Evolutionary conservation across 768 basidiomycete genomes (phyloP).

Genomic region (Fomitopsis pulvina): DNA sequence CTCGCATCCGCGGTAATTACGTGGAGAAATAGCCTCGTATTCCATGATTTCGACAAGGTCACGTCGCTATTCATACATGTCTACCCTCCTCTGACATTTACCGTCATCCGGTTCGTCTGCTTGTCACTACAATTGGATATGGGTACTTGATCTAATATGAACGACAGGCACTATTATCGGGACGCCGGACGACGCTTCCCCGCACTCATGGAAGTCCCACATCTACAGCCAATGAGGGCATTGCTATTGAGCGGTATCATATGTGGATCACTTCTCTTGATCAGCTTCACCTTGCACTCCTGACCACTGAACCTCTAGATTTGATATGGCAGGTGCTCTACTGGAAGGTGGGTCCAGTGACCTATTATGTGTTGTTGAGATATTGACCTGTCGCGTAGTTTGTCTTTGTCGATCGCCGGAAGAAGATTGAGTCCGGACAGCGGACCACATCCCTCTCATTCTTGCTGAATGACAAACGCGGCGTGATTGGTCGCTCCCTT

Average conservation of each 20-base stretch:
- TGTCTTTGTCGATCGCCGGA: conserved; percentile 79
- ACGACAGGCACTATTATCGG: conserved; percentile 78
- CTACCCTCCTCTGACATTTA: conserved; percentile 87
- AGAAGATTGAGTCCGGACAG: conserved; percentile 88
- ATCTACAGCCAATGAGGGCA: conserved; percentile 64
- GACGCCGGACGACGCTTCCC: conserved; percentile 79
- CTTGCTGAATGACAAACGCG: conserved; percentile 82
- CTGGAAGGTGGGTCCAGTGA: conserved; percentile 60
- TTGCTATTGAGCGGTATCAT: conserved; percentile 76
- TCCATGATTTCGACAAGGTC: conserved; percentile 96
- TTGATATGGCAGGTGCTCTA: conserved; percentile 90
- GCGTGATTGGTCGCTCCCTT: conserved; percentile 71
- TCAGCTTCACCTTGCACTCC: conserved; percentile 1
- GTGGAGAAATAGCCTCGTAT: conserved; percentile 97
- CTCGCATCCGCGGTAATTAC: conserved; percentile 94
- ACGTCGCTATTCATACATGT: conserved; percentile 94
- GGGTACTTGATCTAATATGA: neutral
- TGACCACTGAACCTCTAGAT: conserved; percentile 41
- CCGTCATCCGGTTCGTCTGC: conserved; percentile 69
- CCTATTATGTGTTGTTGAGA: neutral
- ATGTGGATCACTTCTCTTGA: conserved; percentile 46
- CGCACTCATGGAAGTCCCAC: conserved; percentile 63
- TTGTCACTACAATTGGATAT: neutral
- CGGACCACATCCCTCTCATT: conserved; percentile 87
- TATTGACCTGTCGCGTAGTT: conserved; percentile 40